Evolutionary conservation across 192 early-diverging fungal species (phyloP), one percentile per base, ranked within the genome.

Genomic region (Bifiguratus adelaidae): DNA sequence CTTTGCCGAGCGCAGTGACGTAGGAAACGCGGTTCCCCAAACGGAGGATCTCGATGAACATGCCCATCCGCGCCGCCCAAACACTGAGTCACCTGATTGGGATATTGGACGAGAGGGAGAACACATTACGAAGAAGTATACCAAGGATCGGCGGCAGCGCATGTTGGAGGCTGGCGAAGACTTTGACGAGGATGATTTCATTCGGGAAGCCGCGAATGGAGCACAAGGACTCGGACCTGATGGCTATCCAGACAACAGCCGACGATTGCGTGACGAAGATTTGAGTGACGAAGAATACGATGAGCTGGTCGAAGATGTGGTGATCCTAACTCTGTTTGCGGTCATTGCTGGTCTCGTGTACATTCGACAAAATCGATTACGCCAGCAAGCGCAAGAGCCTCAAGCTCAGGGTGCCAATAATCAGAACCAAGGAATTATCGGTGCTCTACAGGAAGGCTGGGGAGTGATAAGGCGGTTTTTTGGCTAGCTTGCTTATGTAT

Each of bases 311-410:
- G 77, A 80, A 30, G 63, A 62, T 35, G 23, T 77, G 25, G 63
- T 77, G 38, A 75, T 80, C 20, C 46, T 80, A 15, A 50, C 46
- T 16, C 36, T 77, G 30, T 77, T 74, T 46, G 41, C 67, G 30
- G 43, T 75, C 11, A 62, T 80, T 37, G 74, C 69, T 0, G 76
- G 66, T 46, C 41, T 80, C 42, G 67, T 80, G 32, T 80, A 80
- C 59, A 62, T 80, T 2, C 67, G 77, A 4, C 74, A 77, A 45
- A 68, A 70, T 32, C 46, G 77, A 41, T 72, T 71, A 42, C 62
- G 55, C 21, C n/a, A n/a, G n/a, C n/a, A n/a, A n/a, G n/a, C n/a
- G n/a, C n/a, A n/a, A n/a, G n/a, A n/a, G n/a, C n/a, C n/a, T n/a
- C n/a, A n/a, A n/a, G n/a, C n/a, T n/a, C n/a, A n/a, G n/a, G n/a